These are phyloP conservation scores for Inonotus hispidus DNA, from an alignment of 1,284 basidiomycete genomes.

Conservation along the genomic window DNA sequence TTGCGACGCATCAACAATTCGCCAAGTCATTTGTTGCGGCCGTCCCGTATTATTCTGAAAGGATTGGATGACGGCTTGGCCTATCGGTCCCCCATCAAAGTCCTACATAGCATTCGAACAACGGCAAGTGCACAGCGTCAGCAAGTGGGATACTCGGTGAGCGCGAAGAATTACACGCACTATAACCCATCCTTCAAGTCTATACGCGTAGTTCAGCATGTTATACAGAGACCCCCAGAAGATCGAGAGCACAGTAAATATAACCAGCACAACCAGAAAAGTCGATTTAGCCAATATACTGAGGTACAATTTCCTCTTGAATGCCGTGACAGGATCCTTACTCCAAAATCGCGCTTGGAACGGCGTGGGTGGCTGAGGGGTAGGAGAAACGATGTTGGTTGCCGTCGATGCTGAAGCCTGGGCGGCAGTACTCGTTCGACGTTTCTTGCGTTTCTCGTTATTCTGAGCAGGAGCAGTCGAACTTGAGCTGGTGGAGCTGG, in stretches of 20 bases:
- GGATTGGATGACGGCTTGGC: conserved; percentile 25
- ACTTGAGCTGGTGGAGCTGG: background rate
- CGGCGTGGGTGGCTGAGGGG: conserved; percentile 1
- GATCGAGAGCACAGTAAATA: conserved; percentile 40
- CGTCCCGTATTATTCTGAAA: conserved; percentile 23
- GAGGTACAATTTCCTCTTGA: conserved; percentile 6
- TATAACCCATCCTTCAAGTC: conserved; percentile 16
- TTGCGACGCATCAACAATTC: conserved; percentile 30
- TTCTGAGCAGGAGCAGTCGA: background rate
- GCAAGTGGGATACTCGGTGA: too few relatives aligned
- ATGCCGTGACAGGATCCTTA: conserved; percentile 3
- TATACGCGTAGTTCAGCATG: conserved; percentile 26
- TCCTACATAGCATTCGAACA: conserved; percentile 12
- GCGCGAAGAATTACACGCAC: conserved; percentile 4
- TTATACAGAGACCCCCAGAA: conserved; percentile 47
- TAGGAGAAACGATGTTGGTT: background rate
- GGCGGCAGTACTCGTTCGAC: background rate
- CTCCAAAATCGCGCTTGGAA: conserved; percentile 13
- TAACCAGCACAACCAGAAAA: conserved; percentile 18
- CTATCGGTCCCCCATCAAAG: conserved; percentile 35
- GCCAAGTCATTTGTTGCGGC: conserved; percentile 35
- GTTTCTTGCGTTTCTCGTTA: too few relatives aligned
- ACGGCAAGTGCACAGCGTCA: too few relatives aligned
- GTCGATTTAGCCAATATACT: background rate
- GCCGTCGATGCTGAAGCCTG: background rate